Percentiles rank a stretch among this genome's conserved stretches.
These are phyloP conservation scores for Suillus discolor DNA, from an alignment of 768 basidiomycete species.

Conservation along the genomic window DNA sequence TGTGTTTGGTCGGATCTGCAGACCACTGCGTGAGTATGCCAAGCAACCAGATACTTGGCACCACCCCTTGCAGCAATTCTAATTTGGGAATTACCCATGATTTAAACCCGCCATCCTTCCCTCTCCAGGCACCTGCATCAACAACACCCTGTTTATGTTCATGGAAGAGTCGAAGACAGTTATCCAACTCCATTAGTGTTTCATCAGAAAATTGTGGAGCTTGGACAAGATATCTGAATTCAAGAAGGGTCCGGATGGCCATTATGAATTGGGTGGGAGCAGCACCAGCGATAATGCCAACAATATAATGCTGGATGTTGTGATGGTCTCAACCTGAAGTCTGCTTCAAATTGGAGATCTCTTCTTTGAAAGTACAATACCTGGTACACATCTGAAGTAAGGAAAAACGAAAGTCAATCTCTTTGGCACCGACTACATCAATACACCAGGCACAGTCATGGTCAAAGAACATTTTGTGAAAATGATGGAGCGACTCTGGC, in stretches of 20 bases:
- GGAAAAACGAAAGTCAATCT: constrained; percentile 40
- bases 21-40: constrained; percentile 13
- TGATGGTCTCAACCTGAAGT: constrained; percentile 41
- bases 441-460: constrained; percentile 43
- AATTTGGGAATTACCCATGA: constrained; percentile 13
- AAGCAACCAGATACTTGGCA: not conserved
- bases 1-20: constrained; percentile 12
- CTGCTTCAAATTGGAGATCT: constrained; percentile 43
- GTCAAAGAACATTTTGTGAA: constrained; percentile 42
- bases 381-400: constrained; percentile 38
- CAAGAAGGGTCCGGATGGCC: constrained; percentile 37
- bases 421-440: constrained; percentile 26
- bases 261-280: constrained; percentile 30
- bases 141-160: constrained; percentile 34
- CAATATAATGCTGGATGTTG: constrained; percentile 37
- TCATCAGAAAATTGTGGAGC: constrained; percentile 27
- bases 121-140: constrained; percentile 26
- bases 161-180: constrained; percentile 35
- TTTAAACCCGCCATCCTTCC: constrained; percentile 16
- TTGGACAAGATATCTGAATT: constrained; percentile 42
- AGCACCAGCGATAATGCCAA: constrained; percentile 38
- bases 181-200: constrained; percentile 18
- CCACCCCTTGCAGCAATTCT: constrained; percentile 12
- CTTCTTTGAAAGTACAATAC: constrained; percentile 40
- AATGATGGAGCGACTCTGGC: constrained; percentile 41